Evolutionary conservation across 1,139 yeast genomes (phyloP), one percentile per base, ranked within the genome.

Genomic region (Blastobotrys proliferans): DNA sequence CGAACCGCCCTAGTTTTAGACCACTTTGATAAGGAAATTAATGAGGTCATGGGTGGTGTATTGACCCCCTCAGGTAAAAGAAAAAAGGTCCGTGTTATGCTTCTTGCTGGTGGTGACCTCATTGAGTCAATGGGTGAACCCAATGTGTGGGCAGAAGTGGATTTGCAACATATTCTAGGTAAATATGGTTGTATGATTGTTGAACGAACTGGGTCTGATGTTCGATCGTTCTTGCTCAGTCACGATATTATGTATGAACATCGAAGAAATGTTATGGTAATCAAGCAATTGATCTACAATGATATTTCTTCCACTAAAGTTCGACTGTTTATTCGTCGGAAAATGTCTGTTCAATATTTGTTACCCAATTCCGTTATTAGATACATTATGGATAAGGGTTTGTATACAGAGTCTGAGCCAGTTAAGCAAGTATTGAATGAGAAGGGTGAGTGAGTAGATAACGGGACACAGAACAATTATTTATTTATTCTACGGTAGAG

Each of bases 101-200:
- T 92, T 47, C 71, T 92, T 32, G 98, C 98, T 0, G 99, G 99
- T 40, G 98, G 98, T 29, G 98, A 92, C 65, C 73, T 94, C 56
- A 92, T 92, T 46, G 98, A 92, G 64, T 82, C 94, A 40, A 92
- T 94, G 97, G 98, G 98, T n/a, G 98, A 92, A 64, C 97, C 97
- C 24, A 94, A 90, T 58, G 98, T 92, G 28, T 92, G 99, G 99
- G 96, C 95, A 1, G 97, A 90, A 61, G 83, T 77, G 47, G 99
- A 92, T 64, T 72, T 92, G 57, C 95, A 90, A 60, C 98, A 92
- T 63, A 94, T 92, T 42, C 72, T 92, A 52, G 98, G 98, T 22
- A 81, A 85, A 51, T 92, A 92, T 62, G 98, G 99, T 1, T 92
- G 98, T 66, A 70, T 92, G 52, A 92, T 94, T 45, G 96, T 92